Conservation (phyloP, 495 filamentous ascomycete genomes). For the Hypoxylon lenormandii region DNA sequence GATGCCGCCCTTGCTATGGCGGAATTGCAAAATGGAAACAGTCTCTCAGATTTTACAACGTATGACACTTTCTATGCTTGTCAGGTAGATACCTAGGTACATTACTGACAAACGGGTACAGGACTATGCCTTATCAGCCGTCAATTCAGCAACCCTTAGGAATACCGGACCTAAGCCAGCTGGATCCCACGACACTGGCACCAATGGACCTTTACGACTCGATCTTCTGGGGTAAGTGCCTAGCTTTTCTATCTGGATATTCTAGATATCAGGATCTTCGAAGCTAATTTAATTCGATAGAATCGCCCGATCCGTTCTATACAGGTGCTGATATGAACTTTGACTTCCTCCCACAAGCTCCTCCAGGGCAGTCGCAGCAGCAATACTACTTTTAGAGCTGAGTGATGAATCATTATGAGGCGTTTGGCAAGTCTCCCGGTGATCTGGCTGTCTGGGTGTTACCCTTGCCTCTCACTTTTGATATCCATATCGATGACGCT, state of each 20-base stretch:
- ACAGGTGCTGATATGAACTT: constrained; percentile 64
- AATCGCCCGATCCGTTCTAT: constrained; percentile 64
- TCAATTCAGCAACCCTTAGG: constrained; percentile 49
- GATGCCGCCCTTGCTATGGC: constrained; percentile 68
- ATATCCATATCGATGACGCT: constrained; percentile 4
- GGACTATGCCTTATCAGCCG: constrained; percentile 47
- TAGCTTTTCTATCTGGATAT: neutral
- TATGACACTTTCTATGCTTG: constrained; percentile 23
- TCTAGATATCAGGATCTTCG: constrained; percentile 1
- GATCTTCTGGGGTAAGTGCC: constrained; percentile 68
- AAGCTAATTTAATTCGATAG: constrained; percentile 42
- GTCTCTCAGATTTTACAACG: constrained; percentile 53
- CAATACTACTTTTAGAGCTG: constrained; percentile 61
- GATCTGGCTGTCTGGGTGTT: constrained; percentile 6
- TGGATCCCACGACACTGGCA: constrained; percentile 62
- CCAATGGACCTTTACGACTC: constrained; percentile 70
- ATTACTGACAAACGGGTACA: constrained; percentile 24
- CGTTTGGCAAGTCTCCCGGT: neutral
- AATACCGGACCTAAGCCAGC: constrained; percentile 54
- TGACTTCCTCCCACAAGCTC: constrained; percentile 63
- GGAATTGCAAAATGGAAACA: constrained; percentile 63
- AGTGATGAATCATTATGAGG: constrained; percentile 9
- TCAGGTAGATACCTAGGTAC: neutral
- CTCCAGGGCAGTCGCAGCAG: constrained; percentile 62
- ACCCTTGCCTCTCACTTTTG: constrained; percentile 3